These are phyloP conservation scores for Scedosporium boydii DNA, from an alignment of 2,329 filamentous ascomycete genomes.

Conservation along the genomic window DNA sequence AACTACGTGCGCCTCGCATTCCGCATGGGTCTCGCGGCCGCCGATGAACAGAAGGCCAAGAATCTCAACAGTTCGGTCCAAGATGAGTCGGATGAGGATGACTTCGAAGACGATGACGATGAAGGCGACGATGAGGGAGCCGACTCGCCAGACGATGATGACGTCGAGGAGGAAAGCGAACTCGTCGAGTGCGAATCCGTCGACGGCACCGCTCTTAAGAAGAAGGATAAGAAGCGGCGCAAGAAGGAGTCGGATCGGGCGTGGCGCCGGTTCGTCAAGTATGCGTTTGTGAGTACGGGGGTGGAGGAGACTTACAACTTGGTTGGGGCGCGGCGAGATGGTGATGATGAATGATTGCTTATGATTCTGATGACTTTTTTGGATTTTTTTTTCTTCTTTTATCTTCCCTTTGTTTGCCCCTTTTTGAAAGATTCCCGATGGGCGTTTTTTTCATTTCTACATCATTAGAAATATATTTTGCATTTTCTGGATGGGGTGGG, in stretches of 20 bases:
- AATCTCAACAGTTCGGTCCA: conserved; percentile 12
- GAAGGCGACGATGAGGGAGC: conserved; percentile 15
- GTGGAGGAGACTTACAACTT: conserved; percentile 51
- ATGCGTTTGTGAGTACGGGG: conserved; percentile 72
- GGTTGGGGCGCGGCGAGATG: conserved; percentile 16
- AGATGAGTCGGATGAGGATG: conserved; percentile 12
- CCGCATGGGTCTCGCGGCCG: conserved; percentile 53
- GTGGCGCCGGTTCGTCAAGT: conserved; percentile 68
- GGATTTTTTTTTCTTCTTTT: conserved; percentile 3
- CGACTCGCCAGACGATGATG: conserved; percentile 17
- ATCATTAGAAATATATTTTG: too few species aligned
- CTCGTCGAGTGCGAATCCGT: conserved; percentile 19
- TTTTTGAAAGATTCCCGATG: neutral
- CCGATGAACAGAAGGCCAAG: conserved; percentile 8
- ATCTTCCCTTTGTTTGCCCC: neutral
- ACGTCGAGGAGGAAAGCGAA: conserved; percentile 17
- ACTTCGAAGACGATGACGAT: conserved; percentile 11
- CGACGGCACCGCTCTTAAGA: conserved; percentile 16
- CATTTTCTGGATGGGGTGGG: too few species aligned
- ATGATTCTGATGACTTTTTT: conserved; percentile 1
- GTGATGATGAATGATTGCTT: neutral
- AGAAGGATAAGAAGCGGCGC: conserved; percentile 42
- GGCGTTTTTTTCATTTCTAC: too few species aligned
- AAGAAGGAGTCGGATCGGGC: conserved; percentile 51
- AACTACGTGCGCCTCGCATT: conserved; percentile 73